Evolutionary conservation across 257 asterid genomes (phyloP).

Genomic region (Linderniella brevidens): DNA sequence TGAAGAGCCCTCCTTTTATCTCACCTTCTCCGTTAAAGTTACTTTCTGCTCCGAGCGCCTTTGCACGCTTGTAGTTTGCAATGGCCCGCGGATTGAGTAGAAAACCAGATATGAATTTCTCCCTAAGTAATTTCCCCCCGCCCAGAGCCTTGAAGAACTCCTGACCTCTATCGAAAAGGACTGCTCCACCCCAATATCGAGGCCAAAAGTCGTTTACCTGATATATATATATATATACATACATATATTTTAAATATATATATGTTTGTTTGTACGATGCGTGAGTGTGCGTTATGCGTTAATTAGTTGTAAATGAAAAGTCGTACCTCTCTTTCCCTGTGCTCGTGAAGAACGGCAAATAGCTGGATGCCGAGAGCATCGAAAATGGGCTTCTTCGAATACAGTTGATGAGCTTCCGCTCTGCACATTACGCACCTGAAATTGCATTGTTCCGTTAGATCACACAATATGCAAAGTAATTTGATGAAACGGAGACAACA

Average conservation of each 20-base stretch:
- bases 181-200: conserved; percentile 70
- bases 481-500: background rate
- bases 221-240: conserved; percentile 2
- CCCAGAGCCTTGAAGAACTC: conserved; percentile 71
- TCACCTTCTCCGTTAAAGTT: conserved; percentile 75
- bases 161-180: conserved; percentile 44
- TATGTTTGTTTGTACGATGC: no score
- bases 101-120: conserved; percentile 65
- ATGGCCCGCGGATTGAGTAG: conserved; percentile 64
- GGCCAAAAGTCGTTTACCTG: conserved; percentile 91
- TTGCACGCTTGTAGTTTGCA: conserved; percentile 68
- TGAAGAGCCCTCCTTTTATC: conserved; percentile 68
- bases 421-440: conserved; percentile 69
- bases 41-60: conserved; percentile 39
- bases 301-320: conserved; percentile 1
- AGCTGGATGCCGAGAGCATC: conserved; percentile 74
- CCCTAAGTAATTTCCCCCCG: conserved; percentile 75
- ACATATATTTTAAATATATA: no score
- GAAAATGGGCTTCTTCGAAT: conserved; percentile 62
- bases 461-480: background rate
- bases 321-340: conserved; percentile 65
- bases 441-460: background rate
- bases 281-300: no score
- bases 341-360: conserved; percentile 59
- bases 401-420: conserved; percentile 87